Evolutionary conservation across 208 protist species (phyloP).

Genomic region (Leishmania mexicana): DNA sequence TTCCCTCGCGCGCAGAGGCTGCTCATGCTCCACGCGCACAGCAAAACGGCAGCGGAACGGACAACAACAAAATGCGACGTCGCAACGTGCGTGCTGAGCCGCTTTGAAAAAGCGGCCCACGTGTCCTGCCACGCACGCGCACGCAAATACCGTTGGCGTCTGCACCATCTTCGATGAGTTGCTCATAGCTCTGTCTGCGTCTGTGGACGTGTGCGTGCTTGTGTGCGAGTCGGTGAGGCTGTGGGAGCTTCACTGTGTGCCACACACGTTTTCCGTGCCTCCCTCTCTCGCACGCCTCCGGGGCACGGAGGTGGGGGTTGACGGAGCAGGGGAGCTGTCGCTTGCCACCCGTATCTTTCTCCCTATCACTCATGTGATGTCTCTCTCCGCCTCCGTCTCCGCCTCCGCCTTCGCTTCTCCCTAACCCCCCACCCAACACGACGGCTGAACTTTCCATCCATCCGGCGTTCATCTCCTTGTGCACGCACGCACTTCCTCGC

Average conservation of each 20-base stretch:
- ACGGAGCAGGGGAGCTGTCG: background rate
- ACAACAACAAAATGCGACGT: background rate
- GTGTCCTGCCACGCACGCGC: background rate
- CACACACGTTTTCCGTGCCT: background rate
- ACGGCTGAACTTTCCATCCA: background rate
- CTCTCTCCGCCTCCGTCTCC: background rate
- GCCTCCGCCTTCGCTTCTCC: background rate
- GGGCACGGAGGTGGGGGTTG: background rate
- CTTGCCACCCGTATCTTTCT: background rate
- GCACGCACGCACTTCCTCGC: background rate
- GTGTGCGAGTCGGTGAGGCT: background rate
- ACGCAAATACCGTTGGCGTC: background rate
- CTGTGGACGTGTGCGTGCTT: background rate
- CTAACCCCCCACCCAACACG: background rate
- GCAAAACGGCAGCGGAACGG: background rate
- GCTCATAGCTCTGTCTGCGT: background rate
- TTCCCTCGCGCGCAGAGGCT: background rate
- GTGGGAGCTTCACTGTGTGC: background rate
- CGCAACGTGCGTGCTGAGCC: background rate
- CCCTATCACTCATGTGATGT: background rate
- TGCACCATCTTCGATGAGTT: background rate
- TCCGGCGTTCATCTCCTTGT: background rate
- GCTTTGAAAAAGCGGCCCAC: background rate
- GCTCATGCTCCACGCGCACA: background rate
- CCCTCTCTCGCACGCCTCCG: background rate